These are phyloP conservation scores for Tilletiopsis washingtonensis DNA, from an alignment of 1,284 basidiomycete genomes.

Conservation along the genomic window DNA sequence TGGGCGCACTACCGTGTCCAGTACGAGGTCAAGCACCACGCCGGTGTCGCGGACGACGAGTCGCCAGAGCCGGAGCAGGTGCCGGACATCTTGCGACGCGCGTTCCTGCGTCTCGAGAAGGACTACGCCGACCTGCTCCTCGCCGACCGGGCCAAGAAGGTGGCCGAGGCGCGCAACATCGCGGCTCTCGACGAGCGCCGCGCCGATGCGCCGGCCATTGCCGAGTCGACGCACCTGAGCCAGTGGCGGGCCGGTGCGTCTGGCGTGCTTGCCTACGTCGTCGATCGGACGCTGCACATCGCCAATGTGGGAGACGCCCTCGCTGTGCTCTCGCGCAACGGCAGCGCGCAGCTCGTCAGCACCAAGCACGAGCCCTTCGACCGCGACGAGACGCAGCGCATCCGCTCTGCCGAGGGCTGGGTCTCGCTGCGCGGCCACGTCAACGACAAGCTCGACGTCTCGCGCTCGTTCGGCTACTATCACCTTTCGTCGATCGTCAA, in stretches of 20 bases:
- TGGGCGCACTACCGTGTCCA: slow-evolving; percentile 30
- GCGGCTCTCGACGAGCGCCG: slow-evolving; percentile 2
- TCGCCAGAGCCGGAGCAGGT: slow-evolving; percentile 15
- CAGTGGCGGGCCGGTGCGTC: slow-evolving; percentile 55
- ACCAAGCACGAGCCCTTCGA: slow-evolving; percentile 86
- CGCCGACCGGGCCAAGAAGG: slow-evolving; percentile 26
- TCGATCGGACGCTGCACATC: slow-evolving; percentile 71
- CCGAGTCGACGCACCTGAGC: slow-evolving; percentile 25
- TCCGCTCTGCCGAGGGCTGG: slow-evolving; percentile 89
- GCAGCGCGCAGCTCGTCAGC: slow-evolving; percentile 67
- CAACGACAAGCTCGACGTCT: slow-evolving; percentile 85
- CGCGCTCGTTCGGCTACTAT: slow-evolving; percentile 89
- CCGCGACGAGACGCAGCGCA: slow-evolving; percentile 71
- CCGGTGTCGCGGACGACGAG: background rate
- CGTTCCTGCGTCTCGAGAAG: slow-evolving; percentile 42
- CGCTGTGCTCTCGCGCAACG: slow-evolving; percentile 72
- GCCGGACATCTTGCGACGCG: slow-evolving; percentile 33
- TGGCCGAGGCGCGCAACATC: slow-evolving; percentile 17
- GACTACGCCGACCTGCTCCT: slow-evolving; percentile 41
- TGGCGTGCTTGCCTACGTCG: slow-evolving; percentile 78
- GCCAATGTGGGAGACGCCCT: slow-evolving; percentile 86
- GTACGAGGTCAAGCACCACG: slow-evolving; percentile 27
- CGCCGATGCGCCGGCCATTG: slow-evolving; percentile 22
- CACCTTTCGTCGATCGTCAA: slow-evolving; percentile 85
- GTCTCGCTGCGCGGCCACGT: slow-evolving; percentile 87